Conservation (phyloP, 140 eudicot species). For the Oenanthe javanica region DNA sequence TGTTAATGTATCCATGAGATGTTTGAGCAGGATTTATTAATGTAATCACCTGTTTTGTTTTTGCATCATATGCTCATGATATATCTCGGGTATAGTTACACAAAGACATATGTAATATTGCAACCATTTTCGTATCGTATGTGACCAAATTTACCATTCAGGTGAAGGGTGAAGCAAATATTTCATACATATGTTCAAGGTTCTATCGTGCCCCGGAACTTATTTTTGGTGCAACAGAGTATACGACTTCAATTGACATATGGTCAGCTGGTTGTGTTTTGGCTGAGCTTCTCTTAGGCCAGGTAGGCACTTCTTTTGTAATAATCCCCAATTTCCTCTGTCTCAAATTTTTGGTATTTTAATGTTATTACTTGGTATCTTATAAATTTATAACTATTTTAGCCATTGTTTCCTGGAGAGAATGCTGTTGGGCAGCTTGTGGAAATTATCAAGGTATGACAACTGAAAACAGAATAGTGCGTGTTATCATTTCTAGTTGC, state of each 20-base stretch:
- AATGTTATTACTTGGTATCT: background rate
- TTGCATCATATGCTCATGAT: background rate
- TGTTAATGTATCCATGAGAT: background rate
- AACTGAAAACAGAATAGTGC: background rate
- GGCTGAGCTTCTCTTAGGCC: constrained; percentile 94
- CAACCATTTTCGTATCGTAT: background rate
- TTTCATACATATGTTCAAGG: constrained; percentile 91
- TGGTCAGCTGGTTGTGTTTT: constrained; percentile 99
- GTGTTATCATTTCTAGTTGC: background rate
- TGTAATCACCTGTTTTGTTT: background rate
- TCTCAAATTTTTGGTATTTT: background rate
- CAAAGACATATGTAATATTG: background rate
- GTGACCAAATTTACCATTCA: constrained; percentile 18
- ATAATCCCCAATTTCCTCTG: background rate
- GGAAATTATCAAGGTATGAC: constrained; percentile 80
- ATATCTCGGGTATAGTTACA: background rate
- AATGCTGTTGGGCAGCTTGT: constrained; percentile 97
- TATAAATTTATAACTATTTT: constrained; percentile 3
- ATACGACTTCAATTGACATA: constrained; percentile 83
- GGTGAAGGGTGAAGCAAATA: constrained; percentile 94
- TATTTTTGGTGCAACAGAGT: constrained; percentile 95
- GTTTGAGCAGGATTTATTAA: background rate
- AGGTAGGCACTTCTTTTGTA: constrained; percentile 34
- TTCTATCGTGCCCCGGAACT: constrained; percentile 96
- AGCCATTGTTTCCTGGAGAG: constrained; percentile 98